Base-by-base conservation (phyloP, 768 basidiomycete species). In the Suillus lakei region DNA sequence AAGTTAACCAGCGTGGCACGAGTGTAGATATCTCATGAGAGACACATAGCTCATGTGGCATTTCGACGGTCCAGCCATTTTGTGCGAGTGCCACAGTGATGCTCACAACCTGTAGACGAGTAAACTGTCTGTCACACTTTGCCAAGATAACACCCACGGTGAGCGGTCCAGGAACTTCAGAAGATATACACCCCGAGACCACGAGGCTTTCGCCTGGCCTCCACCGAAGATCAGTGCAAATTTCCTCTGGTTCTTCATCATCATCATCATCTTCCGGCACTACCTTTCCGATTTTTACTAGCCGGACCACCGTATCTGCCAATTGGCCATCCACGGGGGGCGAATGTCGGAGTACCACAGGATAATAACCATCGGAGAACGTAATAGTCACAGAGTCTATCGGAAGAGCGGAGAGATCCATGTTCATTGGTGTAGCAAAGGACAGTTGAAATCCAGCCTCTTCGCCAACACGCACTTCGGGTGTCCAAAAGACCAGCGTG, bases 401-500 rank as follows among this genome's bases (percentile, higher is more conserved):
- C 0, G 90, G 85, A 18, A 97, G 77, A 0, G 80, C 79, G 5
- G 85, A 82, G 23, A 93, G 80, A 0, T 81, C 73, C 15, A 85
- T 79, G 4, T 77, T 70, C 0, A 75, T 70, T 0, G 88, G 86
- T 0, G 91, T 85, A 2, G 81, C 76, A 36, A 98, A 72, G 9
- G 82, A 79, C 9, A 98, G 70, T 74, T 98, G 96, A 76, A 94
- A 98, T 0, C 92, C 85, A 0, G 85, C 85, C 4, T 79, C 73
- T 66, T 89, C 85, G 12, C 82, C 85, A 5, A 96, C 83, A 60
- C 84, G 82, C 30, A 88, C 85, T 64, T 88, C 83, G 0, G 84
- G 66, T 9, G 82, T 74, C 91, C 93, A 96, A 75, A 98, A 98
- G 0, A 88, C 82, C 4, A 89, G 78, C 36, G 79, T 81, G 0